These are phyloP conservation scores for Dioscorea dumetorum DNA, from an alignment of 106 monocot genomes.

Conservation along the genomic window DNA sequence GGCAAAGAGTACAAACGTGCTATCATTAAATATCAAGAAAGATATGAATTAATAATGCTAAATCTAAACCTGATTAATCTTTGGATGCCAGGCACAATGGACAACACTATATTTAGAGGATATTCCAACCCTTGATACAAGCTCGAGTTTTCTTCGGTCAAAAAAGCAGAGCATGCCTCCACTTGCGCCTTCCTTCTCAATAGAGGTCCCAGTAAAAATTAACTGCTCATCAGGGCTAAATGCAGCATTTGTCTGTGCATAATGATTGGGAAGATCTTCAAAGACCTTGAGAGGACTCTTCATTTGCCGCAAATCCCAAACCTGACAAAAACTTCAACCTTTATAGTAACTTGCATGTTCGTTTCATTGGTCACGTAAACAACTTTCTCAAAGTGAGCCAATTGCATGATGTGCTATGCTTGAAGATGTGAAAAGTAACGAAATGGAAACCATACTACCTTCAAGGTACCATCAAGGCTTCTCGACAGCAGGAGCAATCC, in stretches of 20 bases:
- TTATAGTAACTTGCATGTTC: no score
- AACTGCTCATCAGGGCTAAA: slow-evolving; percentile 97
- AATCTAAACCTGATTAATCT: slow-evolving; percentile 60
- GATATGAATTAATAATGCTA: not conserved
- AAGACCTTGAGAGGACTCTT: slow-evolving; percentile 71
- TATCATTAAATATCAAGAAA: not conserved
- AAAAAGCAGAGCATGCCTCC: slow-evolving; percentile 87
- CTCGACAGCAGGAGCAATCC: slow-evolving; percentile 82
- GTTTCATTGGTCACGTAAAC: no score
- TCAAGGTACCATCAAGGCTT: slow-evolving; percentile 86
- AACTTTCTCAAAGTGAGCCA: no score
- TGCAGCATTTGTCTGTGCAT: slow-evolving; percentile 88
- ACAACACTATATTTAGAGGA: slow-evolving; percentile 76
- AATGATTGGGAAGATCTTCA: slow-evolving; percentile 77
- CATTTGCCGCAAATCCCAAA: slow-evolving; percentile 93
- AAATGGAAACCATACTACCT: slow-evolving; percentile 25
- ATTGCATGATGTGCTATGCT: no score
- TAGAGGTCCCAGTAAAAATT: slow-evolving; percentile 87
- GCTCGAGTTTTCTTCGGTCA: slow-evolving; percentile 86
- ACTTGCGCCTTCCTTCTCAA: slow-evolving; percentile 65
- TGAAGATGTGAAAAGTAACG: not conserved
- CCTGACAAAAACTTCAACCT: slow-evolving; percentile 21
- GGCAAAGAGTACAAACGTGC: not conserved
- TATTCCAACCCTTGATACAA: slow-evolving; percentile 76
- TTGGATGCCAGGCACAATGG: slow-evolving; percentile 90